Conservation (phyloP, 164 flowering plant species). For the Magnolia changhungtana region DNA sequence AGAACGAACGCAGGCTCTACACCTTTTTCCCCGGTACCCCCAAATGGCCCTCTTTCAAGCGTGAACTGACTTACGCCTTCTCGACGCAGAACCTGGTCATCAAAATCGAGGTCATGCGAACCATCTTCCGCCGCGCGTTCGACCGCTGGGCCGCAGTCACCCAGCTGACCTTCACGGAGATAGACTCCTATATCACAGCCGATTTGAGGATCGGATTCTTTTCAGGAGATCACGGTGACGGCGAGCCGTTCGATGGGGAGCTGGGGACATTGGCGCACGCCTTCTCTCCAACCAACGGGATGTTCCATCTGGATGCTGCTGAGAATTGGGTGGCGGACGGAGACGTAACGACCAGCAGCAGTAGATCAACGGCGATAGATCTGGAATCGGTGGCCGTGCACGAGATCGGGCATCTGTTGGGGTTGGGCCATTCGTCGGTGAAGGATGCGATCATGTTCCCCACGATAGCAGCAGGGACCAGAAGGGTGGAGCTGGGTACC, state of each 20-base stretch:
- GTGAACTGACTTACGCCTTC: slow-evolving; percentile 56
- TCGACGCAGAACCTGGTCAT: slow-evolving; percentile 25
- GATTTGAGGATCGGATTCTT: slow-evolving; percentile 59
- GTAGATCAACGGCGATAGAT: slow-evolving; percentile 9
- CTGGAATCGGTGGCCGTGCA: slow-evolving; percentile 49
- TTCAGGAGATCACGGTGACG: slow-evolving; percentile 68
- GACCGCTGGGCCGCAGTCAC: slow-evolving; percentile 59
- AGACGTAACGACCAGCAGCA: background rate
- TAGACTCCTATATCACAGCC: slow-evolving; percentile 27
- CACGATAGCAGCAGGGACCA: slow-evolving; percentile 2
- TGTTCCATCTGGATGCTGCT: slow-evolving; percentile 60
- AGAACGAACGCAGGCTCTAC: slow-evolving; percentile 33
- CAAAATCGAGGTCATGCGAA: slow-evolving; percentile 17
- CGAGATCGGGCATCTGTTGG: slow-evolving; percentile 42
- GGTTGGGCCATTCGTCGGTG: slow-evolving; percentile 22
- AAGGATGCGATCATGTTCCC: slow-evolving; percentile 25
- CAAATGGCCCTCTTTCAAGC: slow-evolving; percentile 33
- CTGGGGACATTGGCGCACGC: slow-evolving; percentile 71
- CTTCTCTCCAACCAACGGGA: slow-evolving; percentile 60
- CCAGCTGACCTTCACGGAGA: slow-evolving; percentile 47
- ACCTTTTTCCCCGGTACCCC: slow-evolving; percentile 53
- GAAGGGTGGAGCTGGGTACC: background rate
- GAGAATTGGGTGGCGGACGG: slow-evolving; percentile 58
- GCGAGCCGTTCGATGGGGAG: slow-evolving; percentile 69
- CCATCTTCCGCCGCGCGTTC: slow-evolving; percentile 47